Evolutionary conservation across 2,329 filamentous ascomycete species (phyloP).

Genomic region (Pseudogymnoascus destructans): DNA sequence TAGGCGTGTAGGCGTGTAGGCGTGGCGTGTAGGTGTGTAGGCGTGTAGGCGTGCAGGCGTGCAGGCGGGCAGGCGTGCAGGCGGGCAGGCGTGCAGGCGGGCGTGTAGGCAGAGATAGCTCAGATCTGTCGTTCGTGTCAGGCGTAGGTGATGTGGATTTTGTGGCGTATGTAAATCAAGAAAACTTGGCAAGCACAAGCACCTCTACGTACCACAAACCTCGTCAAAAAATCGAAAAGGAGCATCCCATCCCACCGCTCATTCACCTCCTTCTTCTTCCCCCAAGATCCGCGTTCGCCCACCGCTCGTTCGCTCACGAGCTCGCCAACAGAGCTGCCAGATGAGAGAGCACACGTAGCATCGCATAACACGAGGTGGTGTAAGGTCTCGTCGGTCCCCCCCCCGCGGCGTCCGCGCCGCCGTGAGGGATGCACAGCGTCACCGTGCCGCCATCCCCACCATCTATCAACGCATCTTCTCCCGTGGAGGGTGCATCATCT

Average conservation of each 20-base stretch:
- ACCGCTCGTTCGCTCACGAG: neutral
- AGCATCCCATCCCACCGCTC: neutral
- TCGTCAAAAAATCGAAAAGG: neutral
- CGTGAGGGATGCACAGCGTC: neutral
- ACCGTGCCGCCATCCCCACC: neutral
- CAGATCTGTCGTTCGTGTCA: too few species aligned
- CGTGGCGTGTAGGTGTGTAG: too few species aligned
- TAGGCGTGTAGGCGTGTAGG: too few species aligned
- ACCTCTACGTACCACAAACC: too few species aligned
- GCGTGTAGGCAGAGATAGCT: too few species aligned
- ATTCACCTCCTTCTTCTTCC: neutral
- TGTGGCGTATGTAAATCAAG: too few species aligned
- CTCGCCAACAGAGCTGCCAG: neutral
- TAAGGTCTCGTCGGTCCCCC: neutral
- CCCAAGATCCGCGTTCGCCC: neutral
- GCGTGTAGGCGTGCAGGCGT: too few species aligned
- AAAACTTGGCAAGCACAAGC: too few species aligned
- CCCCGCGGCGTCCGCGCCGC: neutral
- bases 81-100: too few species aligned
- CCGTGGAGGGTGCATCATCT: neutral
- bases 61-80: too few species aligned
- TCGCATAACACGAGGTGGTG: neutral
- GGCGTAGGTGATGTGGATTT: too few species aligned
- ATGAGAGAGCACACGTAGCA: neutral
- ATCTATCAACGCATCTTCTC: too few species aligned